Base-by-base conservation (phyloP, 441 rosid species). In the Euphorbia corollata region DNA sequence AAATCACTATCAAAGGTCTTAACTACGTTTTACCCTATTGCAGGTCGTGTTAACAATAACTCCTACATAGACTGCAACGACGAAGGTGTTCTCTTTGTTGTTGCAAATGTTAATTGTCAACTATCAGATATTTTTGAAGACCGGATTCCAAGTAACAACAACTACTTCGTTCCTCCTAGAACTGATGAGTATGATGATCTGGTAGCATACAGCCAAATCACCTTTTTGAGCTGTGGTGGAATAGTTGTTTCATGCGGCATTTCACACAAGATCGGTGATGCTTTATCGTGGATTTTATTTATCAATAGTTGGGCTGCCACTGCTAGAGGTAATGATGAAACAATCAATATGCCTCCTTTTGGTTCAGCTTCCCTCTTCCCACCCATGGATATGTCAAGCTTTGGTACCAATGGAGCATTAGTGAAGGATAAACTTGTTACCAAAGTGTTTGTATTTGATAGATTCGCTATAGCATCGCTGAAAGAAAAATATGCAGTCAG, bases 191-290 rank as follows among this genome's bases (percentile, higher is more conserved):
- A 16, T 8, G 16, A 32, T 3, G 53, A 61, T 1, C 23, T 61
- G 5, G 39, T 27, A 16, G 34, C 53, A 0, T 58, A 43, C 16
- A 0, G 24, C 19, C 73, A 79, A 24, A 22, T 75, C 34, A 73
- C 59, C 41, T 34, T 63, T 48, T 79, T 79, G 54, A 68, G 50
- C 15, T 79, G 77, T 9, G 77, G 77, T 18, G 75, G 77, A 0
- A 13, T 73, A 34, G 79, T 62, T 7, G 32, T 79, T 54, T 68
- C 69, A 15, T 23, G 68, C 22, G 32, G 51, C 45, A 30, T 78
- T 22, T 57, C 71, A 18, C 80, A 76, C 54, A 68, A 73, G 54
- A 36, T 73, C 13, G 74, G 55, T 8, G 83, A 79, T 65, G 77
- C 63, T 27, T 71, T 48, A 2, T 53, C 75, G 0, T n/a, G 32